Conservation (phyloP, 2,329 filamentous ascomycete genomes). For the Monilinia laxa region DNA sequence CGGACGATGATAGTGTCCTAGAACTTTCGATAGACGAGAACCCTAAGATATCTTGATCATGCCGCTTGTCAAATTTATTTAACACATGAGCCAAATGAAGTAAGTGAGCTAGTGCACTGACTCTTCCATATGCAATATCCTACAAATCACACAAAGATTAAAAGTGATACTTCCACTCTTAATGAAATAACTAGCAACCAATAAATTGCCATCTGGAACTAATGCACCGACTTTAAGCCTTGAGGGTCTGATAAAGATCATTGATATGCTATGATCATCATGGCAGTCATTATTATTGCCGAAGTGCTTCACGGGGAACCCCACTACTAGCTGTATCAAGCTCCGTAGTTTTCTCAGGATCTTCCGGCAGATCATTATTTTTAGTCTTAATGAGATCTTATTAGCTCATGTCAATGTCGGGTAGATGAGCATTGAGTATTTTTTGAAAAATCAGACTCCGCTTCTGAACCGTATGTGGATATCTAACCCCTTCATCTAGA, state of each 20-base stretch:
- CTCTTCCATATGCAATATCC: neutral
- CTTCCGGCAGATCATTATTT: constrained; percentile 12
- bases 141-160: neutral
- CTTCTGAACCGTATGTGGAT: neutral
- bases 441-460: neutral
- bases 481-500: neutral
- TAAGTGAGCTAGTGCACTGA: neutral
- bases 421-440: too few species aligned
- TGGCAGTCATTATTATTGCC: neutral
- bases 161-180: neutral
- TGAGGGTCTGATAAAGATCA: too few species aligned
- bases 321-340: constrained; percentile 2
- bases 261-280: too few species aligned
- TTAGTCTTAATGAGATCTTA: neutral
- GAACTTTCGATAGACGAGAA: neutral
- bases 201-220: too few species aligned
- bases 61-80: neutral
- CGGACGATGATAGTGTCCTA: constrained; percentile 11
- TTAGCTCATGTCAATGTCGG: neutral
- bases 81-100: neutral
- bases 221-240: too few species aligned
- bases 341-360: neutral
- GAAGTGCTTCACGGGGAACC: constrained; percentile 1
- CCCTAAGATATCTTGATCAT: constrained; percentile 1
- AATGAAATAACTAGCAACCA: neutral